phyloP scores from a whole-genome alignment of 495 filamentous ascomycete genomes.

The Aspergillus carlsbadensis region DNA sequence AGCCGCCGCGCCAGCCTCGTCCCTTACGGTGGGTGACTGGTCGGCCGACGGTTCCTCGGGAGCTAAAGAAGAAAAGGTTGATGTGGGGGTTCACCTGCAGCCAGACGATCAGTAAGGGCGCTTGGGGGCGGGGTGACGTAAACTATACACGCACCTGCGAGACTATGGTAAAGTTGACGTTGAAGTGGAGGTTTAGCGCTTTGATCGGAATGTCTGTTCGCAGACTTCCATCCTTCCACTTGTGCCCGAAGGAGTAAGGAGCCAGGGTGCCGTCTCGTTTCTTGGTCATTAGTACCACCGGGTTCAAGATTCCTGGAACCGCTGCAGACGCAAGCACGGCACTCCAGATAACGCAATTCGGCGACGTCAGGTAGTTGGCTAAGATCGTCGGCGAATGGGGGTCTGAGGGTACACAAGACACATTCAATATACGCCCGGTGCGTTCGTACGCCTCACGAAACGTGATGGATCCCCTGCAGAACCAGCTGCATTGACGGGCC shows the following conservation, averaged over 20 bases:
- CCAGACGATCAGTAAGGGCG: background rate
- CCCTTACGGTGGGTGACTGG: conserved; percentile 93
- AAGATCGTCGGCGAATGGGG: conserved; percentile 90
- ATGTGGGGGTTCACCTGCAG: conserved; percentile 88
- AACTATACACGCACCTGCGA: conserved; percentile 58
- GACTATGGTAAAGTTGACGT: conserved; percentile 96
- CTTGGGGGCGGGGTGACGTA: background rate
- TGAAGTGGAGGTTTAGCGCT: conserved; percentile 91
- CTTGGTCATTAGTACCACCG: conserved; percentile 97
- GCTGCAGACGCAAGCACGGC: conserved; percentile 94
- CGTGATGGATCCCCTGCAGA: conserved; percentile 82
- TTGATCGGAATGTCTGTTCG: conserved; percentile 95
- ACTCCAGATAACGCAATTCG: conserved; percentile 97
- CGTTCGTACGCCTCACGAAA: conserved; percentile 94
- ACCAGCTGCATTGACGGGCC: conserved; percentile 86
- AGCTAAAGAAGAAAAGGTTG: conserved; percentile 97
- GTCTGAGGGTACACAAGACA: conserved; percentile 95
- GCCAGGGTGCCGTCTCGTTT: conserved; percentile 67
- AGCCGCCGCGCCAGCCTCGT: conserved; percentile 94
- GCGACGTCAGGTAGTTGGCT: conserved; percentile 88
- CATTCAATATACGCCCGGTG: conserved; percentile 91
- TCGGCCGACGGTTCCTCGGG: conserved; percentile 82
- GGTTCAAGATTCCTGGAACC: conserved; percentile 93
- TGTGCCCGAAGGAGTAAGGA: conserved; percentile 92
- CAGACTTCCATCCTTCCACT: conserved; percentile 96